These are phyloP conservation scores for Colletotrichum viniferum DNA, from an alignment of 2,329 filamentous ascomycete species.

Conservation along the genomic window DNA sequence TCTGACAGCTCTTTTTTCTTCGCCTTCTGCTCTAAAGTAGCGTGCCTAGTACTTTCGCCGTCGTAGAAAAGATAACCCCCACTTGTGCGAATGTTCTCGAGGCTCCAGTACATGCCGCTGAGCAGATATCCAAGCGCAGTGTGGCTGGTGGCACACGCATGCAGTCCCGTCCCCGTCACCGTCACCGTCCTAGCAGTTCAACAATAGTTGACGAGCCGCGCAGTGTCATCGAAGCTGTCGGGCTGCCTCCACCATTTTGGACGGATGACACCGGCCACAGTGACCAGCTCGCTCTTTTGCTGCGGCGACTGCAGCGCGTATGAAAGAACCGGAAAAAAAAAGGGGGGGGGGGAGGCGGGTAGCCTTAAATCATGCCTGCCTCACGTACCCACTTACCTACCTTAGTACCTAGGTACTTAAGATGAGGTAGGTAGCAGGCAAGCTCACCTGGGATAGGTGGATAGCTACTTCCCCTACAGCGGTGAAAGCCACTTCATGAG, in stretches of 20 bases:
- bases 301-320: no score
- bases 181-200: neutral
- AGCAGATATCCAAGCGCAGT: neutral
- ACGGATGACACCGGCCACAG: neutral
- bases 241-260: neutral
- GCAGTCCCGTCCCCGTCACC: neutral
- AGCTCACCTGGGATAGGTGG: neutral
- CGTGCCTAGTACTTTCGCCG: no score
- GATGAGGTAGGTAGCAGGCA: neutral
- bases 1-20: neutral
- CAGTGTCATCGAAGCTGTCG: neutral
- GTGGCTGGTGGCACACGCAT: neutral
- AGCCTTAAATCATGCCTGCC: neutral
- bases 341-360: neutral
- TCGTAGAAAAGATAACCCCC: neutral
- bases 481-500: neutral
- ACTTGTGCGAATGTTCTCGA: neutral
- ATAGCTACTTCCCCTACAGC: neutral
- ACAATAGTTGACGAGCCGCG: neutral
- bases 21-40: neutral
- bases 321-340: neutral
- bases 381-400: neutral
- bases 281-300: neutral
- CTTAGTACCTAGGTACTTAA: neutral
- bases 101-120: neutral